phyloP scores from a whole-genome alignment of 306 rosid genomes.

The Alnus rubra region DNA sequence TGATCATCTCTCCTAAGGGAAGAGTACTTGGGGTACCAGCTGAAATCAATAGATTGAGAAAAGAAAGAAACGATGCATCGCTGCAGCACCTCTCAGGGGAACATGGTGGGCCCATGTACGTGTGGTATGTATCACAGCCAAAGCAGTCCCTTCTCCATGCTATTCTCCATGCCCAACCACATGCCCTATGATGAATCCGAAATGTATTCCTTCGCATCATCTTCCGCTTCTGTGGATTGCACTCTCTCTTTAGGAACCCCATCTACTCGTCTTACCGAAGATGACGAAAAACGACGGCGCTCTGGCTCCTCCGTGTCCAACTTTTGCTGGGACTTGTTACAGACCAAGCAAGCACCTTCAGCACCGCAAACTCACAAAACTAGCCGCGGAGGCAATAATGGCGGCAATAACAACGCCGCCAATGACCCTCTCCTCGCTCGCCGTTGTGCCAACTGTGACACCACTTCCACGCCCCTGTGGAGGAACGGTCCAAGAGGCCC shows the following conservation, averaged over 20 bases:
- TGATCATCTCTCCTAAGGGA: neutral
- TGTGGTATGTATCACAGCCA: constrained; percentile 62
- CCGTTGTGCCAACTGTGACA: constrained; percentile 96
- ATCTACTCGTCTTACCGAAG: constrained; percentile 63
- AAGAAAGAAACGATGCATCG: constrained; percentile 55
- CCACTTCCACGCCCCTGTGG: constrained; percentile 99
- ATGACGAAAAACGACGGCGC: constrained; percentile 34
- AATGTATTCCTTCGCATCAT: constrained; percentile 38
- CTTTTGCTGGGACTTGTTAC: constrained; percentile 83
- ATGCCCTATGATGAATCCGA: constrained; percentile 36
- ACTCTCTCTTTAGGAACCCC: constrained; percentile 94
- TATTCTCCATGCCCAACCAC: constrained; percentile 60
- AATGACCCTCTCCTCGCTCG: constrained; percentile 82
- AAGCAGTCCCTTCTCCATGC: constrained; percentile 60
- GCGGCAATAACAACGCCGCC: neutral
- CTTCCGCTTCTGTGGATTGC: constrained; percentile 79
- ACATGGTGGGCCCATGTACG: constrained; percentile 66
- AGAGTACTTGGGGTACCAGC: neutral
- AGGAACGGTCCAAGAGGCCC: constrained; percentile 98
- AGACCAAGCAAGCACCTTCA: constrained; percentile 47
- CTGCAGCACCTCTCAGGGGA: constrained; percentile 56
- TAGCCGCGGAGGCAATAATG: constrained; percentile 13
- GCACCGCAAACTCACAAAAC: constrained; percentile 33
- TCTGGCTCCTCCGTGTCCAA: constrained; percentile 39
- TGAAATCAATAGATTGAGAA: neutral